Percentiles rank a stretch among this genome's conserved stretches.
These are phyloP conservation scores for Dioscorea dumetorum DNA, from an alignment of 106 monocot species.

Conservation along the genomic window DNA sequence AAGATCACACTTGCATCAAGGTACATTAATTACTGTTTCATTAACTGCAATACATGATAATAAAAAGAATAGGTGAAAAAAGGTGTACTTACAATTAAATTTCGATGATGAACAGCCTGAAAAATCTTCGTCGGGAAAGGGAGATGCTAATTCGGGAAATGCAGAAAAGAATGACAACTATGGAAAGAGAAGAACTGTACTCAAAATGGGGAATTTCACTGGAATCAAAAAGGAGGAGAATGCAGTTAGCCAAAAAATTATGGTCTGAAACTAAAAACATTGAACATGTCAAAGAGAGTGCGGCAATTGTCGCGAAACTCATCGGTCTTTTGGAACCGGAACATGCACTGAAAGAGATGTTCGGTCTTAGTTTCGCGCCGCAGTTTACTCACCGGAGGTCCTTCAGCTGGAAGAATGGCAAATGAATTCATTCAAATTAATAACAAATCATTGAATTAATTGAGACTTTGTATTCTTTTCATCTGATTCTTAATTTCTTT, in stretches of 20 bases:
- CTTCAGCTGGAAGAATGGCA: constrained; percentile 40
- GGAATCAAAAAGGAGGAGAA: constrained; percentile 58
- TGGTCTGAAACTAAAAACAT: constrained; percentile 60
- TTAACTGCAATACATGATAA: not conserved
- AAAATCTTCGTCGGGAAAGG: constrained; percentile 61
- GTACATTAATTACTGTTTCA: constrained; percentile 11
- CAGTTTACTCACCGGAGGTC: constrained; percentile 30
- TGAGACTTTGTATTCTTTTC: too few species aligned
- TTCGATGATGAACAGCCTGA: constrained; percentile 23
- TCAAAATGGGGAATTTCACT: constrained; percentile 70
- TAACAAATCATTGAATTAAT: not conserved
- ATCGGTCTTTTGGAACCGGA: constrained; percentile 47
- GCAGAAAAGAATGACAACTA: constrained; percentile 35
- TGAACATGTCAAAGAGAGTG: constrained; percentile 69
- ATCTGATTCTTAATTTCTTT: too few species aligned
- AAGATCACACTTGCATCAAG: constrained; percentile 32
- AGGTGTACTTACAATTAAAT: not conserved
- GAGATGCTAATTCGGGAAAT: constrained; percentile 58
- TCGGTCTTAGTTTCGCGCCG: constrained; percentile 68
- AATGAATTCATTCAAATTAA: constrained; percentile 16
- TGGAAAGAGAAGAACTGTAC: constrained; percentile 62
- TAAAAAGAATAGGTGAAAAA: not conserved
- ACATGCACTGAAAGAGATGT: constrained; percentile 67
- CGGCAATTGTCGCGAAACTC: constrained; percentile 61
- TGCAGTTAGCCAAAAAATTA: constrained; percentile 41